Evolutionary conservation across 2,329 filamentous ascomycete species (phyloP).

Genomic region (Claviceps sp.): DNA sequence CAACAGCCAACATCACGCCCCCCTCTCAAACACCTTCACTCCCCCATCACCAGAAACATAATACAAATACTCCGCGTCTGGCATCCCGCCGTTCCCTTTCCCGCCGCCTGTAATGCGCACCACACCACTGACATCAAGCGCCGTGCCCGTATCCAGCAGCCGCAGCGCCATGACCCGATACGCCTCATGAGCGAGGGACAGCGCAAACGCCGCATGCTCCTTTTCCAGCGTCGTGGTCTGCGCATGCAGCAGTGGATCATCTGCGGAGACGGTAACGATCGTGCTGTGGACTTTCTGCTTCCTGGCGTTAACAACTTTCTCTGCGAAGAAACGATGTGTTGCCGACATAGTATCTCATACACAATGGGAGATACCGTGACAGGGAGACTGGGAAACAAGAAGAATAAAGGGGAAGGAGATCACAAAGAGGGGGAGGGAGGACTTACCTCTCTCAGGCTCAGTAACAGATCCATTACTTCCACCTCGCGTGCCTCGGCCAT

Average conservation of each 20-base stretch:
- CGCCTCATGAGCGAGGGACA: slow-evolving; percentile 63
- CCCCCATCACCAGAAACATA: slow-evolving; percentile 66
- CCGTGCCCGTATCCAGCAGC: slow-evolving; percentile 74
- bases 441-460: slow-evolving; percentile 50
- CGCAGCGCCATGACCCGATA: slow-evolving; percentile 58
- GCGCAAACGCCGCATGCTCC: slow-evolving; percentile 56
- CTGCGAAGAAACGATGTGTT: no score
- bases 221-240: slow-evolving; percentile 54
- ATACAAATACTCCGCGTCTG: slow-evolving; percentile 59
- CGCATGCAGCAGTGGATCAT: slow-evolving; percentile 52
- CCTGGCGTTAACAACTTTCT: no score
- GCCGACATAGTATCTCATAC: no score
- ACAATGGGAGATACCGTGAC: no score
- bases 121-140: slow-evolving; percentile 82
- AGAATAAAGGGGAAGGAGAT: background rate
- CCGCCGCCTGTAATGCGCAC: slow-evolving; percentile 56
- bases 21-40: slow-evolving; percentile 74
- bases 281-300: slow-evolving; percentile 48
- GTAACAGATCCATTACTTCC: slow-evolving; percentile 41
- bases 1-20: slow-evolving; percentile 23
- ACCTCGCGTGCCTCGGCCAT: slow-evolving; percentile 31
- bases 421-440: background rate
- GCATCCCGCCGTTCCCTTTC: slow-evolving; percentile 12
- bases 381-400: background rate
- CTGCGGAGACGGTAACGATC: slow-evolving; percentile 57